Conservation (phyloP, 2,329 filamentous ascomycete genomes). For the Microcyclosporella mali region DNA sequence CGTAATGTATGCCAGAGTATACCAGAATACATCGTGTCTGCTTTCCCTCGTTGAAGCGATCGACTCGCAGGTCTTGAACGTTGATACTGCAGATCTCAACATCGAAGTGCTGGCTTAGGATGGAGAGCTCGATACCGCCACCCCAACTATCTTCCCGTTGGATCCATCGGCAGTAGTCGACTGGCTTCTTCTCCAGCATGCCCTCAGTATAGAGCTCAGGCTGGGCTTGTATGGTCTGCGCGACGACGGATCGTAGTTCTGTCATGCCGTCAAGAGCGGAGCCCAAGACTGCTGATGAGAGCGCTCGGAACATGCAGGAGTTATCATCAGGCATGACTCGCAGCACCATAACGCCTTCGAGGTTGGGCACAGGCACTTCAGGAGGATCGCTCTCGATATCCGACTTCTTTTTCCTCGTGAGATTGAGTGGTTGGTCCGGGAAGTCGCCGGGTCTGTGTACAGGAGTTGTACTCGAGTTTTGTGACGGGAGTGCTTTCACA, state of each 20-base stretch:
- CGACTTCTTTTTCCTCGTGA: slow-evolving; percentile 39
- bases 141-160: slow-evolving; percentile 79
- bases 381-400: slow-evolving; percentile 53
- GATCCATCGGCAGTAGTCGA: slow-evolving; percentile 77
- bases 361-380: slow-evolving; percentile 52
- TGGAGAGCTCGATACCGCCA: slow-evolving; percentile 81
- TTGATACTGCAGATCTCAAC: slow-evolving; percentile 82
- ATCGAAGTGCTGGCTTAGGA: slow-evolving; percentile 76
- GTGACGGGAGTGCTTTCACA: slow-evolving; percentile 22
- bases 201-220: slow-evolving; percentile 67
- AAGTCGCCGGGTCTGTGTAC: slow-evolving; percentile 25
- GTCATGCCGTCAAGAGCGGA: slow-evolving; percentile 58
- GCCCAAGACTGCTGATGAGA: slow-evolving; percentile 71
- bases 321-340: slow-evolving; percentile 97
- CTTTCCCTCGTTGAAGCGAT: slow-evolving; percentile 72
- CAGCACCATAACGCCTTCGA: slow-evolving; percentile 58
- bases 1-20: slow-evolving; percentile 91
- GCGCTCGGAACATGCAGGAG: slow-evolving; percentile 85
- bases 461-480: slow-evolving; percentile 18
- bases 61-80: slow-evolving; percentile 61
- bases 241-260: slow-evolving; percentile 70
- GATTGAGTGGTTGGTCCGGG: slow-evolving; percentile 29
- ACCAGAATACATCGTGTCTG: slow-evolving; percentile 68
- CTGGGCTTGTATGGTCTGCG: slow-evolving; percentile 68
- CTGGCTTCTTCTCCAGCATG: slow-evolving; percentile 63